Conservation (phyloP, 2,329 filamentous ascomycete genomes). For the Pyrenophora graminea region DNA sequence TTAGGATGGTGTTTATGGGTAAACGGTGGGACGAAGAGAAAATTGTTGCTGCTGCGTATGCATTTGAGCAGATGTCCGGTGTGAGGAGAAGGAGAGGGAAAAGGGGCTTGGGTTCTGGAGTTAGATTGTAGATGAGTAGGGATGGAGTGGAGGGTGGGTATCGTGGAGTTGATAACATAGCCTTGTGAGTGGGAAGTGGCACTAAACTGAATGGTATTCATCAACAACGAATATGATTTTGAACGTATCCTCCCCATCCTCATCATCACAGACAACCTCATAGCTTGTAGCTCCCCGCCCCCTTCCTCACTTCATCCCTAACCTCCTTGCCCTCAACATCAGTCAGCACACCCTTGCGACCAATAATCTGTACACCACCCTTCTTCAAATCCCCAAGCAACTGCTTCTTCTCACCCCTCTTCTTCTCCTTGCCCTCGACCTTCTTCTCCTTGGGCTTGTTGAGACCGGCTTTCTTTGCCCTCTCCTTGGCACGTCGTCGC, state of each 20-base stretch:
- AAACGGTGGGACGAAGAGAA: too few relatives aligned
- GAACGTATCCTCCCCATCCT: too few relatives aligned
- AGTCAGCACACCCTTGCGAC: conserved; percentile 82
- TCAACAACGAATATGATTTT: too few relatives aligned
- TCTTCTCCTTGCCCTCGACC: conserved; percentile 55
- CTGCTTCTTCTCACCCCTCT: conserved; percentile 60
- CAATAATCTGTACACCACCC: conserved; percentile 89
- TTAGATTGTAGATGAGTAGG: too few relatives aligned
- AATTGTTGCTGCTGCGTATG: too few relatives aligned
- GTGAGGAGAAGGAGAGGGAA: too few relatives aligned
- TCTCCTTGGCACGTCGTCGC: conserved; percentile 82
- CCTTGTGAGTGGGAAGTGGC: too few relatives aligned
- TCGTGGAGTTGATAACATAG: too few relatives aligned
- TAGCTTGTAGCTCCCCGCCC: conserved; percentile 43
- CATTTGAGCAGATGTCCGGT: too few relatives aligned
- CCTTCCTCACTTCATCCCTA: conserved; percentile 35
- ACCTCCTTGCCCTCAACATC: conserved; percentile 83
- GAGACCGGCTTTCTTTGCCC: conserved; percentile 70
- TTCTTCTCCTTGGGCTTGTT: conserved; percentile 50
- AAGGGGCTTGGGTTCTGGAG: too few relatives aligned
- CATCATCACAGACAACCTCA: conserved; percentile 7
- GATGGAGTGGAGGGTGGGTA: too few relatives aligned
- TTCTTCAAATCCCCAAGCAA: conserved; percentile 73
- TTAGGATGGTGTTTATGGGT: too few relatives aligned
- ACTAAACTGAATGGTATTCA: background rate